These are phyloP conservation scores for Aspergillus incahuasiensis DNA, from an alignment of 495 filamentous ascomycete genomes.

Conservation along the genomic window DNA sequence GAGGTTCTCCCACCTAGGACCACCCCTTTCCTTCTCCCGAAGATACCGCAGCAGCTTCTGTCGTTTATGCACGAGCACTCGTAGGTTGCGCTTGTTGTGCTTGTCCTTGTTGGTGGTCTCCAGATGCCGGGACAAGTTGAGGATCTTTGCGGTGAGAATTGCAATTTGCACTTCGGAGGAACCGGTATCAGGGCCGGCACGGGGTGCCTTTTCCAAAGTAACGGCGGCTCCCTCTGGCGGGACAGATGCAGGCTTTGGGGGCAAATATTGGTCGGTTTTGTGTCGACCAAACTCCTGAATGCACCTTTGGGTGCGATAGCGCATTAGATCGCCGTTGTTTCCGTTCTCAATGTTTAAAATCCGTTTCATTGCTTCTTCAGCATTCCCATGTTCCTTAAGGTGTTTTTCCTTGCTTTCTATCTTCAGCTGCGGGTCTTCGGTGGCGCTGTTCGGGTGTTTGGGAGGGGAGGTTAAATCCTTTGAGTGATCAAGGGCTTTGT, in stretches of 20 bases:
- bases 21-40: conserved; percentile 83
- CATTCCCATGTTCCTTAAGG: conserved; percentile 30
- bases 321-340: conserved; percentile 66
- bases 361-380: conserved; percentile 61
- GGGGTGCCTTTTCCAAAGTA: conserved; percentile 50
- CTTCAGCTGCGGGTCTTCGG: conserved; percentile 42
- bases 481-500: conserved; percentile 58
- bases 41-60: conserved; percentile 86
- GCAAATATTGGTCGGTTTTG: conserved; percentile 69
- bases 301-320: conserved; percentile 75
- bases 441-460: conserved; percentile 26
- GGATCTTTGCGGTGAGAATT: conserved; percentile 93
- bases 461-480: conserved; percentile 57
- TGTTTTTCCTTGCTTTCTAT: conserved; percentile 28
- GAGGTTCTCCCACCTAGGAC: conserved; percentile 80
- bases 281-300: conserved; percentile 88
- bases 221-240: conserved; percentile 22
- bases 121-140: conserved; percentile 62
- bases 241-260: conserved; percentile 45
- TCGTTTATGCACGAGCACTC: conserved; percentile 78
- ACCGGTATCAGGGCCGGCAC: conserved; percentile 85
- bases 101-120: conserved; percentile 65
- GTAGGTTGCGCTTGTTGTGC: conserved; percentile 86
- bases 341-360: conserved; percentile 73
- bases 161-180: conserved; percentile 94